These are phyloP conservation scores for Leccinum griseonigrum DNA, from an alignment of 1,284 basidiomycete genomes.

Conservation along the genomic window DNA sequence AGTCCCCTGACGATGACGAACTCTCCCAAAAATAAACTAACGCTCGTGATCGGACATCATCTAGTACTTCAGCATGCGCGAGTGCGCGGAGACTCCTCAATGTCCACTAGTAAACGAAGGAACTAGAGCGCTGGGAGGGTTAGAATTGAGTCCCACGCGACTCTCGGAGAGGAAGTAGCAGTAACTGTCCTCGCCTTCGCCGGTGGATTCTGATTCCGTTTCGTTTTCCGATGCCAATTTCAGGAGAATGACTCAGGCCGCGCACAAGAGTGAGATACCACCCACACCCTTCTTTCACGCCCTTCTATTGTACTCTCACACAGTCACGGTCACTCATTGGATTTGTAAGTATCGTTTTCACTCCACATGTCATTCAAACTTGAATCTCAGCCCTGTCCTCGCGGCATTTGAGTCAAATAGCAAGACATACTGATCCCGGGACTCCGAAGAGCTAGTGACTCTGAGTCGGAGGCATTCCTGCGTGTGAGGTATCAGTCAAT, in stretches of 20 bases:
- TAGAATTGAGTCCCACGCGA: slow-evolving; percentile 23
- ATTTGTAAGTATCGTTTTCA: no score
- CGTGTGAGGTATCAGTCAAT: no score
- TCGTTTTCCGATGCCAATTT: slow-evolving; percentile 40
- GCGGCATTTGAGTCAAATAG: no score
- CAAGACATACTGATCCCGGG: no score
- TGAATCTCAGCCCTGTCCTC: no score
- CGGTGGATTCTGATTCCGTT: slow-evolving; percentile 33
- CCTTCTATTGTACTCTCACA: no score
- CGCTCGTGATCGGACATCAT: slow-evolving; percentile 83
- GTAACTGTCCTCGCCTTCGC: slow-evolving; percentile 28
- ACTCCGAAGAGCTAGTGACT: no score
- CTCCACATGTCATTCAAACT: no score
- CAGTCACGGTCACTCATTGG: no score
- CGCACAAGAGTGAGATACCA: slow-evolving; percentile 28
- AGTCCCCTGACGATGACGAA: not conserved
- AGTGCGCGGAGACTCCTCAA: no score
- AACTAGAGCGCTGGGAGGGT: slow-evolving; percentile 13
- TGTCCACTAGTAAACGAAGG: slow-evolving; percentile 21
- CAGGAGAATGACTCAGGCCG: slow-evolving; percentile 30
- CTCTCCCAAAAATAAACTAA: slow-evolving; percentile 63
- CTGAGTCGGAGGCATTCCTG: no score
- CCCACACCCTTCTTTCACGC: no score
- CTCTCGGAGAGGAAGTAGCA: slow-evolving; percentile 11
- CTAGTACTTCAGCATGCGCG: slow-evolving; percentile 30